phyloP scores from a whole-genome alignment of 371 early-diverging fungal genomes.

The Syncephalastrum contaminatum region DNA sequence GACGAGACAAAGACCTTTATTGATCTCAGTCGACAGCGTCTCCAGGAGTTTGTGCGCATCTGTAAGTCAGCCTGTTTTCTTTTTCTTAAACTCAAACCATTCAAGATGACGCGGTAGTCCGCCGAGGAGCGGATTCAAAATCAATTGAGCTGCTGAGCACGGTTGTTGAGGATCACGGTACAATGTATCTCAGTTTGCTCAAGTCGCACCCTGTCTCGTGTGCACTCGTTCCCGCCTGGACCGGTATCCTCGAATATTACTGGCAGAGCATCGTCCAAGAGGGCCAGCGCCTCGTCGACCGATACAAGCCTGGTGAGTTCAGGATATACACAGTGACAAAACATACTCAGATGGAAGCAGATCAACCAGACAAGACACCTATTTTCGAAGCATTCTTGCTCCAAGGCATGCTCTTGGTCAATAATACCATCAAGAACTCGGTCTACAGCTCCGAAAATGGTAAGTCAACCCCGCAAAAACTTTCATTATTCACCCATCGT shows the following conservation, averaged over 20 bases:
- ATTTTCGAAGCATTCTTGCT: conserved; percentile 45
- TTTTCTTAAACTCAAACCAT: background rate
- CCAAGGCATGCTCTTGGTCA: conserved; percentile 70
- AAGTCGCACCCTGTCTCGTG: conserved; percentile 72
- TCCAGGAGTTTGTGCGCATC: conserved; percentile 59
- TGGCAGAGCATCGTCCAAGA: conserved; percentile 54
- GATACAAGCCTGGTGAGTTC: conserved; percentile 19
- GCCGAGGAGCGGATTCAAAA: too few relatives aligned
- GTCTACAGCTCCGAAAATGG: conserved; percentile 36
- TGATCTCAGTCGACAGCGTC: conserved; percentile 48
- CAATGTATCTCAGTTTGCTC: conserved; percentile 76
- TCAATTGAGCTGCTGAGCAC: conserved; percentile 32
- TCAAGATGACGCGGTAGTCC: too few relatives aligned
- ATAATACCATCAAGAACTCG: conserved; percentile 67
- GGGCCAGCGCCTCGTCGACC: conserved; percentile 21
- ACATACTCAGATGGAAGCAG: background rate
- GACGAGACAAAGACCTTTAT: conserved; percentile 61
- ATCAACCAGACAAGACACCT: conserved; percentile 4
- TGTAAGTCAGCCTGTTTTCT: conserved; percentile 31
- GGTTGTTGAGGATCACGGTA: conserved; percentile 75
- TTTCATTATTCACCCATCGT: too few relatives aligned
- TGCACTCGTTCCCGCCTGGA: conserved; percentile 61
- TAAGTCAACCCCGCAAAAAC: conserved; percentile 4
- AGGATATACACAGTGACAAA: background rate
- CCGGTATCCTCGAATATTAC: conserved; percentile 74